Evolutionary conservation across 352 stramenopile species (phyloP).

Genomic region (Phytophthora melonis): DNA sequence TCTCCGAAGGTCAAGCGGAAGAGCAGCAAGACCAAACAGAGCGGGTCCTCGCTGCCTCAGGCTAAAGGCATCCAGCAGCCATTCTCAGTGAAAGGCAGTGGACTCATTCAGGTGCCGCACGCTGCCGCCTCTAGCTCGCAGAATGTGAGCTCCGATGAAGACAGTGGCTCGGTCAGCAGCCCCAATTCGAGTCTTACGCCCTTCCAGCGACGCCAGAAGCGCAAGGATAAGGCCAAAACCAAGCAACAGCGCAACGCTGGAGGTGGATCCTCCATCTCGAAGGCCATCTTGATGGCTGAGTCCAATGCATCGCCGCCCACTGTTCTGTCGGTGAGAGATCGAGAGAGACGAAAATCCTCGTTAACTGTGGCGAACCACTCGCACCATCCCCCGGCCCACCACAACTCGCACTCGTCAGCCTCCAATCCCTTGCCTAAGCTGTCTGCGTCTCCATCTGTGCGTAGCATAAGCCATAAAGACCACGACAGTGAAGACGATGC

Average conservation of each 20-base stretch:
- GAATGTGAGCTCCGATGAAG: conserved; percentile 34
- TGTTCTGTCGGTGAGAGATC: conserved; percentile 31
- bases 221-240: conserved; percentile 53
- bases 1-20: conserved; percentile 50
- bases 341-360: conserved; percentile 46
- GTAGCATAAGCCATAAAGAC: conserved; percentile 39
- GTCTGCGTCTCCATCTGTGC: conserved; percentile 43
- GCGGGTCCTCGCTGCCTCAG: conserved; percentile 15
- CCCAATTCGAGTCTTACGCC: conserved; percentile 47
- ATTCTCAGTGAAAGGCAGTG: conserved; percentile 39
- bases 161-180: conserved; percentile 23
- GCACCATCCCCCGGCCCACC: conserved; percentile 23
- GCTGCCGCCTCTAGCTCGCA: conserved; percentile 23
- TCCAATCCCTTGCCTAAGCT: conserved; percentile 59
- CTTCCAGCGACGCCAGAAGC: conserved; percentile 58
- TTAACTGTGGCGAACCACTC: conserved; percentile 17
- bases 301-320: conserved; percentile 17
- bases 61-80: conserved; percentile 21
- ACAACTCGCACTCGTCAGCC: conserved; percentile 27
- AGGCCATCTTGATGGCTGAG: conserved; percentile 64
- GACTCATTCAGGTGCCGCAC: conserved; percentile 18
- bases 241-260: conserved; percentile 53
- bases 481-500: conserved; percentile 34
- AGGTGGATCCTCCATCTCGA: conserved; percentile 39
- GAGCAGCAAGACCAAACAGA: conserved; percentile 37